Conservation (phyloP, 495 filamentous ascomycete genomes). For the Aspergillus hancockii region DNA sequence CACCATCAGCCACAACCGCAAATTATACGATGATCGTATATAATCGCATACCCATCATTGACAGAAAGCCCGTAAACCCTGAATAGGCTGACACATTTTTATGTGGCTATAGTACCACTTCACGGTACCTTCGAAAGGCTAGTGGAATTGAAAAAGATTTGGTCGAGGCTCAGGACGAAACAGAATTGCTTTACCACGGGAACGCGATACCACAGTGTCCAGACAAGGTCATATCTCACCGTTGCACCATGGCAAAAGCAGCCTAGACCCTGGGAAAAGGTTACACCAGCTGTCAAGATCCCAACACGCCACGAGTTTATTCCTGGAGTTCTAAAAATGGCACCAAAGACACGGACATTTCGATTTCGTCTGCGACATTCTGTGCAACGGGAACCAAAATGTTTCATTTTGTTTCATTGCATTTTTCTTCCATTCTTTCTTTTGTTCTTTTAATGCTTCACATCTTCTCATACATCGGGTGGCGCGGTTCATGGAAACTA, state of each 20-base stretch:
- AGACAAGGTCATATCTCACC: background rate
- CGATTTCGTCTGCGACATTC: background rate
- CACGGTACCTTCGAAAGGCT: background rate
- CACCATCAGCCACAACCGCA: background rate
- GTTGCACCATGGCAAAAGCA: background rate
- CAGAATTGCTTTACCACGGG: background rate
- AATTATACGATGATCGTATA: background rate
- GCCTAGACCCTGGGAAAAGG: background rate
- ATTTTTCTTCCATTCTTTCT: background rate
- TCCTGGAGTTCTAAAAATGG: background rate
- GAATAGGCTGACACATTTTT: background rate
- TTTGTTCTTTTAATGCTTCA: background rate
- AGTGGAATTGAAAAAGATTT: background rate
- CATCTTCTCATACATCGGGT: too few relatives aligned
- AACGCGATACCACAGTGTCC: background rate
- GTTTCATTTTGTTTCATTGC: background rate
- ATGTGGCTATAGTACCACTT: background rate
- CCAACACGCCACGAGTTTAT: background rate
- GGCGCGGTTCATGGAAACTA: too few relatives aligned
- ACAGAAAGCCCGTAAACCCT: background rate
- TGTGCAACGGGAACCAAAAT: background rate
- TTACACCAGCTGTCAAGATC: background rate
- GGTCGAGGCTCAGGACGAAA: background rate
- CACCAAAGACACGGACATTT: background rate
- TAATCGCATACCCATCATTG: background rate